Conservation (phyloP, 2,329 filamentous ascomycete genomes). For the Alternaria sp. region DNA sequence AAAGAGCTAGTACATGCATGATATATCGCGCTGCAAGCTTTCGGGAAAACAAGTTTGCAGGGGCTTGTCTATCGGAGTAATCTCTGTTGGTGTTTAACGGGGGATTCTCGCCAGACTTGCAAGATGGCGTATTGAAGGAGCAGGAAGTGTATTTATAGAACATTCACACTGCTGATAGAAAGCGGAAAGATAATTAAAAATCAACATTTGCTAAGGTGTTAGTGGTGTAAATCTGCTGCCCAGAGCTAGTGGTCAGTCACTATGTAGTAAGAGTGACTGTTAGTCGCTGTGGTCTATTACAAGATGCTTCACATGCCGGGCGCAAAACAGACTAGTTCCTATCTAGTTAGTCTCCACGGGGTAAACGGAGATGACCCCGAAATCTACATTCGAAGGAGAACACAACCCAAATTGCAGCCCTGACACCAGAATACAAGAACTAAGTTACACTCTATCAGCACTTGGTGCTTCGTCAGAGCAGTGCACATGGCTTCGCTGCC, state of each 20-base stretch:
- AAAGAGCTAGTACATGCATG: constrained; percentile 11
- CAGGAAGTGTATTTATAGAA: constrained; percentile 5
- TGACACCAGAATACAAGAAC: not conserved
- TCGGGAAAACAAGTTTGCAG: constrained; percentile 15
- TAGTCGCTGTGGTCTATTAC: not conserved
- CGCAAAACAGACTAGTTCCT: not conserved
- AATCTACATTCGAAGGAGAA: not conserved
- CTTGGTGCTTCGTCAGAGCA: not conserved
- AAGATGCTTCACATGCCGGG: not conserved
- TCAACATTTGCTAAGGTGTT: not conserved
- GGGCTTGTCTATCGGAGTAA: constrained; percentile 18
- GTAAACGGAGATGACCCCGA: not conserved
- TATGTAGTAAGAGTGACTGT: not conserved
- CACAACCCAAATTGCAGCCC: not conserved
- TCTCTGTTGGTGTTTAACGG: constrained; percentile 8
- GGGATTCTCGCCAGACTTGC: constrained; percentile 13
- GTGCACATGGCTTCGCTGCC: constrained; percentile 17
- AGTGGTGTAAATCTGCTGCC: rapidly evolving
- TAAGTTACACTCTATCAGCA: not conserved
- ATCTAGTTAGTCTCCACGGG: not conserved
- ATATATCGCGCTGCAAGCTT: constrained; percentile 11
- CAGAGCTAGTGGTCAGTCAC: not conserved
- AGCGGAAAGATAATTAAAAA: not conserved
- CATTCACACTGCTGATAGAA: constrained; percentile 2
- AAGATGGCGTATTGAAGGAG: constrained; percentile 16